Evolutionary conservation across 2,329 filamentous ascomycete genomes (phyloP).

Genomic region (Microsporum canis): DNA sequence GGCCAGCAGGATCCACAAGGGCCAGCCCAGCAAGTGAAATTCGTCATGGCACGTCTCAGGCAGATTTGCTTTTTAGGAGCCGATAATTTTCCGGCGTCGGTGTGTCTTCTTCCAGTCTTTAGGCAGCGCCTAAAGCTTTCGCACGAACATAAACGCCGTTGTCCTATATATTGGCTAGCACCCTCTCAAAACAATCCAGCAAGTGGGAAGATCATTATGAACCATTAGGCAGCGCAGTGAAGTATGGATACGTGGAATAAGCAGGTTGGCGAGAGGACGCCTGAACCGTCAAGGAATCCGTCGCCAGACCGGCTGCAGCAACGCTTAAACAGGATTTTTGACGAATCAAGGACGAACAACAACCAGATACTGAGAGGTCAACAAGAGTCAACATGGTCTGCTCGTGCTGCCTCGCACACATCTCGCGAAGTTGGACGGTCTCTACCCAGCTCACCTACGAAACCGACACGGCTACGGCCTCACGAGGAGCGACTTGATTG

Average conservation of each 20-base stretch:
- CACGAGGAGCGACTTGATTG: background rate
- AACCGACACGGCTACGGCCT: background rate
- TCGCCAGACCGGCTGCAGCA: conserved; percentile 3
- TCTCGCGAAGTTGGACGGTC: background rate
- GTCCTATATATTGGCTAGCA: background rate
- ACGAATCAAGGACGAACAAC: conserved; percentile 4
- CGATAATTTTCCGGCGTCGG: background rate
- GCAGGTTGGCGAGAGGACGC: conserved; percentile 7
- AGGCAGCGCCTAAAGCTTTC: background rate
- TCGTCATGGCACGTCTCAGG: background rate
- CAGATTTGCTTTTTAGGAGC: conserved; percentile 1
- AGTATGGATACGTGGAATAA: conserved; percentile 12
- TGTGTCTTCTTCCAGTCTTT: background rate
- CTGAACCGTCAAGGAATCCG: background rate
- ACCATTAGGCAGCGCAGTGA: background rate
- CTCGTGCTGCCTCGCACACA: background rate
- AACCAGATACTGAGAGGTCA: background rate
- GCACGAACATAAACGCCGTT: background rate
- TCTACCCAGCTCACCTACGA: background rate
- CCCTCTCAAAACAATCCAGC: background rate
- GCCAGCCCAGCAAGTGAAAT: background rate
- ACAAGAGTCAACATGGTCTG: background rate
- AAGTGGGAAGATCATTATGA: background rate
- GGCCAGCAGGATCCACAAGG: background rate
- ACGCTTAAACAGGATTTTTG: conserved; percentile 1